Evolutionary conservation across 257 asterid species (phyloP), one percentile per base, ranked within the genome.

Genomic region (Lycium barbarum): DNA sequence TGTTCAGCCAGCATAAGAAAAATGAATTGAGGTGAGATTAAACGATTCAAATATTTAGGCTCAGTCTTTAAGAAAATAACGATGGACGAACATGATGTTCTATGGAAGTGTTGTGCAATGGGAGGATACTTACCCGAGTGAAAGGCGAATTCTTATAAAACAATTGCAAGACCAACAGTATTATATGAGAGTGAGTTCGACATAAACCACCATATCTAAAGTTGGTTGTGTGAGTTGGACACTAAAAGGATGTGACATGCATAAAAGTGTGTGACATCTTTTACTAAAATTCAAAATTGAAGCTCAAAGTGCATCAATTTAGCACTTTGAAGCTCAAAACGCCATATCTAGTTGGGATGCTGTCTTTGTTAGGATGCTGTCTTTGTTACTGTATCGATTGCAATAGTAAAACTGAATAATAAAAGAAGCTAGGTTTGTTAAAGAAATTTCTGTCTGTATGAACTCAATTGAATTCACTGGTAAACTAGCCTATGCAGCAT

Each of bases 1-100:
- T 26, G 26, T 72, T 72, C 18, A 72, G 35, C 80, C 49, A 72
- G 36, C 80, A 72, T 72, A n/a, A 72, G 58, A 45, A 72, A 72
- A 72, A 9, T 33, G n/a, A 10, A 18, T 72, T 43, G 58, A 45
- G 79, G 79, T 17, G 79, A 70, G 18, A 72, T 72, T 72, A 72
- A 58, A 18, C 22, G 58, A 45, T 49, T 43, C 4, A 72, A 43
- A 5, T 72, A 72, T 72, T 72, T 72, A n/a, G 80, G 58, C 35
- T 70, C 54, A 2, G 58, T 45, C 38, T 72, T 10, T 12, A 72
- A 45, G 58, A 72, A 72, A 72, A 72, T 72, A 72, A 72, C 43
- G 11, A 72, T 72, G 80, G 26, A 72, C 9, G 80, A 72, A 72
- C n/a, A 13, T 49, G 35, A n/a, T n/a, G 58, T 45, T 72, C 45